phyloP scores from a whole-genome alignment of 192 early-diverging fungal genomes.

The Physocladia obscura region DNA sequence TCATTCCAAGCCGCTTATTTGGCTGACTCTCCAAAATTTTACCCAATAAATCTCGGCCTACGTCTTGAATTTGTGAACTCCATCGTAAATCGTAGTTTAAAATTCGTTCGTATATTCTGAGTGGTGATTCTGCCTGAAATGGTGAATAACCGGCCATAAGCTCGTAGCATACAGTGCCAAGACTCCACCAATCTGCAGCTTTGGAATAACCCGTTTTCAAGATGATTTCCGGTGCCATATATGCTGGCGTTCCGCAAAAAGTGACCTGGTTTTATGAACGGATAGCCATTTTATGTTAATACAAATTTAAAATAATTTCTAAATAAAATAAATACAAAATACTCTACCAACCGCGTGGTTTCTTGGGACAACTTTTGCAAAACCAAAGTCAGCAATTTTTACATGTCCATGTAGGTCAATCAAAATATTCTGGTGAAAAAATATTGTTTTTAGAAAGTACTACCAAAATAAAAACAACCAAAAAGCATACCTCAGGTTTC shows the following conservation, averaged over 20 bases:
- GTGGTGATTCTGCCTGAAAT: constrained; percentile 40
- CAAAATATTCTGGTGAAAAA: constrained; percentile 55
- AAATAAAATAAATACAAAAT: no score
- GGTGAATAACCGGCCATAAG: constrained; percentile 46
- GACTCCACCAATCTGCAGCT: constrained; percentile 47
- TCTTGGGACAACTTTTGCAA: constrained; percentile 66
- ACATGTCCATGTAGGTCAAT: constrained; percentile 64
- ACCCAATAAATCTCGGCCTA: constrained; percentile 20
- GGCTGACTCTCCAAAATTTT: constrained; percentile 19
- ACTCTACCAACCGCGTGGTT: constrained; percentile 25
- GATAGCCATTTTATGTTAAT: no score
- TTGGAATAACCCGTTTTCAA: constrained; percentile 41
- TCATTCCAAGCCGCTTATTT: constrained; percentile 26
- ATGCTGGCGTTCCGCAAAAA: constrained; percentile 84
- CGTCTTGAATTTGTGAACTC: constrained; percentile 31
- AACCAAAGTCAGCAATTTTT: constrained; percentile 71
- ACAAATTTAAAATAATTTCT: no score
- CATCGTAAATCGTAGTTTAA: constrained; percentile 33
- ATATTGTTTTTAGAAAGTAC: not conserved
- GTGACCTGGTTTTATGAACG: no score
- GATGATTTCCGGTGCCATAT: constrained; percentile 45
- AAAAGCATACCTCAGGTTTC: constrained; percentile 54
- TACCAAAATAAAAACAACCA: not conserved
- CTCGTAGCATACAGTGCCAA: constrained; percentile 46
- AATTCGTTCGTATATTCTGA: constrained; percentile 42